Base-by-base conservation (phyloP, 2,329 filamentous ascomycete genomes). In the Neofusicoccum ribis region DNA sequence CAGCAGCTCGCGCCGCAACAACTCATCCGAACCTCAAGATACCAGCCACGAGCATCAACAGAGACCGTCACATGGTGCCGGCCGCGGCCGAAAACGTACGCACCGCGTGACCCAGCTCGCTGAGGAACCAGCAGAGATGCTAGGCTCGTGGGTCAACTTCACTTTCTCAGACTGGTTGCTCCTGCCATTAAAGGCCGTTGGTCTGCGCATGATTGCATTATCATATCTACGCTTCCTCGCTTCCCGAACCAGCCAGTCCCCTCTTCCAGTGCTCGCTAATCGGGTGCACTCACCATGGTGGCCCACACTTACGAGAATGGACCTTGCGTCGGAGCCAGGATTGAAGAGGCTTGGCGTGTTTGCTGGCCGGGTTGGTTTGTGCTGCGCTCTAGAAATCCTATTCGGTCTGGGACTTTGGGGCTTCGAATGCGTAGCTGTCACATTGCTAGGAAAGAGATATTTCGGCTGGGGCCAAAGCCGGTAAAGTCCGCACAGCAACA, bases 71-170 rank as follows among this genome's bases (percentile, higher is more conserved):
- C 43, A 23, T n/a, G 41, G 56, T 6, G 3, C 15, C 14, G 39
- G 31, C 14, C 34, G 58, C 8, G 17, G 36, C 17, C 27, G 36
- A 3, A 58, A 17, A 15, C 27, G 60, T 2, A 70, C 71, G 59
- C 74, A 77, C 65, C 74, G 75, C n/a, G 73, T 77, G 8, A 76
- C 75, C 6, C 71, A 73, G 37, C 72, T 78, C 14, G 77, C 76
- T 4, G 69, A 68, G 6, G 73, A 74, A 62, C 72, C 74, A 17
- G 71, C 74, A 5, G 70, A 72, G 44, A 74, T 73, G 72, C 70
- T 77, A 14, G 71, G 72, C 31, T 68, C 72, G 1, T 72, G 76
- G 43, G 69, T 72, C 50, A 76, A 74, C 64, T 71, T 39, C 72
- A 77, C 63, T 67, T 77, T 49, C 69, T 76, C 37, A 68, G 70